Conservation (phyloP, 2,329 filamentous ascomycete species). For the Fusarium irregulare region DNA sequence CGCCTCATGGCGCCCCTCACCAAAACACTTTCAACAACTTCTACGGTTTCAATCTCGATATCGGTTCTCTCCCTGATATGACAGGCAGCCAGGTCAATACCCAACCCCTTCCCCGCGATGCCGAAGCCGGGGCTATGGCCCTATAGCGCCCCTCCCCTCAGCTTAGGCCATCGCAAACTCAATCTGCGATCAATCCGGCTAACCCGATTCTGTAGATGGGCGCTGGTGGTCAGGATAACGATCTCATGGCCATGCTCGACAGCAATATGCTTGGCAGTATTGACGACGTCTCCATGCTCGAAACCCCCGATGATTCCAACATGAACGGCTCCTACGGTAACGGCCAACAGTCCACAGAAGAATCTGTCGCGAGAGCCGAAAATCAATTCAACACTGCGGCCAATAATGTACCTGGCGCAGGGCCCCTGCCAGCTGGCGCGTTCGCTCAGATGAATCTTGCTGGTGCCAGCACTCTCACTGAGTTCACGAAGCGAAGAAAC, state of each 20-base stretch:
- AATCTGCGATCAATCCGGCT: conserved; percentile 30
- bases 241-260: conserved; percentile 60
- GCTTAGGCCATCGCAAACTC: conserved; percentile 32
- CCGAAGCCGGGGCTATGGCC: conserved; percentile 31
- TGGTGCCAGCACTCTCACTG: conserved; percentile 61
- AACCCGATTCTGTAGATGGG: conserved; percentile 44
- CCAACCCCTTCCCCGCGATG: conserved; percentile 24
- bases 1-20: conserved; percentile 41
- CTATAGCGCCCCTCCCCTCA: conserved; percentile 20
- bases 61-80: conserved; percentile 46
- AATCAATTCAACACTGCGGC: conserved; percentile 51
- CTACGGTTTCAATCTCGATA: conserved; percentile 52
- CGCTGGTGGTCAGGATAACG: conserved; percentile 47
- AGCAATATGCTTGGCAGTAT: conserved; percentile 54
- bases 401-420: conserved; percentile 56
- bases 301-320: conserved; percentile 50
- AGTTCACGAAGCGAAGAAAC: conserved; percentile 72
- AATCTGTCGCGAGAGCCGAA: conserved; percentile 49
- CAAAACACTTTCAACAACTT: conserved; percentile 48
- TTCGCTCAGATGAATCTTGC: conserved; percentile 51
- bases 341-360: conserved; percentile 43
- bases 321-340: conserved; percentile 39
- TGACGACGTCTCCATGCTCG: conserved; percentile 58
- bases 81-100: conserved; percentile 42
- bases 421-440: conserved; percentile 55